Evolutionary conservation across 73 alveolate genomes (phyloP), one percentile per base, ranked within the genome.

Genomic region (Paramecium octaurelia): DNA sequence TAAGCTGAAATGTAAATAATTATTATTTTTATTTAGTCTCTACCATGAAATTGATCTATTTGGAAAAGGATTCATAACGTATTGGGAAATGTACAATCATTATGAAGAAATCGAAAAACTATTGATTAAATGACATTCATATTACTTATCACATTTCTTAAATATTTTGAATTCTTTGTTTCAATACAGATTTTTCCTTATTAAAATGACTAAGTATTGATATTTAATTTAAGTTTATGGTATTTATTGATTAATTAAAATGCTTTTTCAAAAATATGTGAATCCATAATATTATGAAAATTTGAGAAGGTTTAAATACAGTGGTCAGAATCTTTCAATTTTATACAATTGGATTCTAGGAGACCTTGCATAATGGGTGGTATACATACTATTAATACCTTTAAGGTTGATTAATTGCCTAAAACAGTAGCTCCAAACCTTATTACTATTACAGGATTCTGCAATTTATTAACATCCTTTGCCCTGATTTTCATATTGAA

Each of bases 351-450:
- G 75, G 54, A 35, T 89, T 6, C 75, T 77, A 16, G 58, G 89
- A 7, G 89, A 77, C 2, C 20, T 40, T 1, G 86, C 92, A 21
- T 64, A 89, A 46, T 89, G 58, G 59, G 58, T 89, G 14, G 94
- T 89, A 46, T 71, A 27, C 21, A 42, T 34, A 29, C n/a, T 34
- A 35, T 16, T 48, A 35, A 12, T 16, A 36, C 9, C n/a, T 18
- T 1, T 14, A 0, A 73, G 87, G 87, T 73, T 73, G 87, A 73
- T 73, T 18, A 54, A 60, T 71, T 89, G 16, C 94, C 94, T 0
- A 42, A 21, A 24, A n/a, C 58, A 57, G 31, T 89, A 69, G 94
- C 94, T 4, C 94, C 94, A 11, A 89, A 89, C n/a, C 54, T 83
- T 10, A 89, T 89, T 1, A 89, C 94, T 0, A 58, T 89, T 14